Evolutionary conservation across 1,139 yeast genomes (phyloP), one percentile per base, ranked within the genome.

Genomic region (Kazachstania sp.): DNA sequence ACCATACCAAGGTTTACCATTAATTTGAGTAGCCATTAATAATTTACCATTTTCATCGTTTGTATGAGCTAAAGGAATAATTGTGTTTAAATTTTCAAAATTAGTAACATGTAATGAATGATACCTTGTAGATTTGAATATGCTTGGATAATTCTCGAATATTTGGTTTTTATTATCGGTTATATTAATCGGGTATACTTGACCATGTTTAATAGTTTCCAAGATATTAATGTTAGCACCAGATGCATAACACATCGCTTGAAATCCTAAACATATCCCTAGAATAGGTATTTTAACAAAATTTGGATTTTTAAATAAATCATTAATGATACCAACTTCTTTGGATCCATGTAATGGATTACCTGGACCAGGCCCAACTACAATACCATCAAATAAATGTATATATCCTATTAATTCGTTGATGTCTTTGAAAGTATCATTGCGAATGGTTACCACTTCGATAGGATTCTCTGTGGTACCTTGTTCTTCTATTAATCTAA

Each of bases 311-410:
- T 51, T 45, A 46, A 65, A 68, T 29, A 68, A 43, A 4, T 50
- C 46, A 4, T 79, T 77, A n/a, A 88, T 76, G 5, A 88, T 74
- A 0, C 97, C 97, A 23, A 85, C 79, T 60, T 90, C 97, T 1
- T 63, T 53, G 0, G 72, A 63, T 1, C 65, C 58, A 39, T 70
- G 74, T 2, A 69, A 68, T 0, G 98, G 98, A 56, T 85, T 80
- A 0, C 99, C 99, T 0, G 99, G 99, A 0, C 99, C 99, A 0
- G 99, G 99, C 0, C 98, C 98, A 13, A 92, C 74, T 0, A 92
- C 81, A 4, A 94, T 73, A 43, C 87, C 88, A 49, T 84, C 86
- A 56, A 87, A 83, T n/a, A 70, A 61, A 1, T 69, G 63, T 8
- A 73, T 57, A 32, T 70, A 63, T 2, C 46, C 45, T 11, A 45